Percentiles rank a stretch among this genome's conserved stretches.
Evolutionary conservation across 139 green algal species (phyloP).

Genomic region (Volvox reticuliferus): DNA sequence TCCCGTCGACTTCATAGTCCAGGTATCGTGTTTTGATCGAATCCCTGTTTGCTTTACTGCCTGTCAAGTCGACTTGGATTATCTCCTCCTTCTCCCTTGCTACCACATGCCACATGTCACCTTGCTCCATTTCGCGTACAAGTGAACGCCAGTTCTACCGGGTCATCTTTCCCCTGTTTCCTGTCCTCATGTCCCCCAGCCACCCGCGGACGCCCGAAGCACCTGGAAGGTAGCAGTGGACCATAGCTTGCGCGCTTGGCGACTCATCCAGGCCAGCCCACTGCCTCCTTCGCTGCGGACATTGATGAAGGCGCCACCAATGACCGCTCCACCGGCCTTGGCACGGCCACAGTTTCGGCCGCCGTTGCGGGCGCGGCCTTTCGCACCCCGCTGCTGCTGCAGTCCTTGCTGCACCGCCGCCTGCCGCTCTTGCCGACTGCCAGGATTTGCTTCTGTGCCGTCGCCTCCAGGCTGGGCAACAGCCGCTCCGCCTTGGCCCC

Average conservation of each 20-base stretch:
- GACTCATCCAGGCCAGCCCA: not conserved
- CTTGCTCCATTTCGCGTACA: too few relatives aligned
- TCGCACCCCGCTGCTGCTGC: not conserved
- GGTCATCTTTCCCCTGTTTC: too few relatives aligned
- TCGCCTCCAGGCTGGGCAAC: not conserved
- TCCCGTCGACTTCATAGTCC: too few relatives aligned
- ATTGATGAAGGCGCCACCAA: too few relatives aligned
- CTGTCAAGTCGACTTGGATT: too few relatives aligned
- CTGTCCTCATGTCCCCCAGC: too few relatives aligned
- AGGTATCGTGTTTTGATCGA: too few relatives aligned
- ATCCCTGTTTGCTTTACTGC: too few relatives aligned
- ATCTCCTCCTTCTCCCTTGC: too few relatives aligned
- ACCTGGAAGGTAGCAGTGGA: conserved; percentile 22
- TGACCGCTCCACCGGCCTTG: too few relatives aligned
- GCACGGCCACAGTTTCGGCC: not conserved
- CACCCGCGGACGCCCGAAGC: not conserved
- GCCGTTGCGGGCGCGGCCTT: not conserved
- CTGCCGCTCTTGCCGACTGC: not conserved
- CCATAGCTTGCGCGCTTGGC: conserved; percentile 21
- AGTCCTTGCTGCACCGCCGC: not conserved
- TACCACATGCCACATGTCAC: too few relatives aligned
- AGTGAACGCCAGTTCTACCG: too few relatives aligned
- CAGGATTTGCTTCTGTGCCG: not conserved
- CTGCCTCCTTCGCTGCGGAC: not conserved
- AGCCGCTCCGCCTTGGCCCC: not conserved